phyloP scores from a whole-genome alignment of 1,284 basidiomycete genomes.

The Cutaneotrichosporon dermatis region DNA sequence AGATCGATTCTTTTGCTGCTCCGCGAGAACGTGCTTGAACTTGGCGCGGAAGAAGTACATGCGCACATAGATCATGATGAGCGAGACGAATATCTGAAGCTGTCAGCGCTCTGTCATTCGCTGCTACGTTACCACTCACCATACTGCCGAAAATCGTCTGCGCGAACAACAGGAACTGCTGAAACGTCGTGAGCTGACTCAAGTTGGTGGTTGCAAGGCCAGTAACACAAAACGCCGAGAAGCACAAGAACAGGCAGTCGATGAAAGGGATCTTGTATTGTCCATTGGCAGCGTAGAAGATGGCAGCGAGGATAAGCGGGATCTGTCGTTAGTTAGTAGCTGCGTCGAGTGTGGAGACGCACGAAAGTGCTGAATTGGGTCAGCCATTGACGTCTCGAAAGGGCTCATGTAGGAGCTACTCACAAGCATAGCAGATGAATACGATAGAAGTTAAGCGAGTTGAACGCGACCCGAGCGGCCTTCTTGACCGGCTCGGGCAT shows the following conservation, averaged over 20 bases:
- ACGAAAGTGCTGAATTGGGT: constrained; percentile 39
- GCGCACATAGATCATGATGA: constrained; percentile 49
- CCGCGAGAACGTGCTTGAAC: constrained; percentile 64
- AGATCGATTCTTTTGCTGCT: constrained; percentile 25
- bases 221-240: constrained; percentile 54
- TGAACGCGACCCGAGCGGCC: not conserved
- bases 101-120: not conserved
- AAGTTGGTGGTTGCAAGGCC: constrained; percentile 53
- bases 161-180: constrained; percentile 51
- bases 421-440: constrained; percentile 50
- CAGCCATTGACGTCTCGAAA: not conserved
- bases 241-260: constrained; percentile 52
- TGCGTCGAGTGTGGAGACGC: constrained; percentile 15
- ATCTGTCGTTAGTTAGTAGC: constrained; percentile 28
- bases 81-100: constrained; percentile 39
- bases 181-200: constrained; percentile 49
- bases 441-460: constrained; percentile 46
- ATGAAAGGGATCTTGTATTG: constrained; percentile 50
- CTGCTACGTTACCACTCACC: constrained; percentile 27
- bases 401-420: not conserved
- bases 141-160: constrained; percentile 48
- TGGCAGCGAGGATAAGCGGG: constrained; percentile 50
- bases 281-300: constrained; percentile 49
- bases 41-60: constrained; percentile 66
- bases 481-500: not conserved